Percentiles rank a stretch among this genome's conserved stretches.
Evolutionary conservation across 2,329 filamentous ascomycete species (phyloP).

Genomic region (Pseudogymnoascus sp.): DNA sequence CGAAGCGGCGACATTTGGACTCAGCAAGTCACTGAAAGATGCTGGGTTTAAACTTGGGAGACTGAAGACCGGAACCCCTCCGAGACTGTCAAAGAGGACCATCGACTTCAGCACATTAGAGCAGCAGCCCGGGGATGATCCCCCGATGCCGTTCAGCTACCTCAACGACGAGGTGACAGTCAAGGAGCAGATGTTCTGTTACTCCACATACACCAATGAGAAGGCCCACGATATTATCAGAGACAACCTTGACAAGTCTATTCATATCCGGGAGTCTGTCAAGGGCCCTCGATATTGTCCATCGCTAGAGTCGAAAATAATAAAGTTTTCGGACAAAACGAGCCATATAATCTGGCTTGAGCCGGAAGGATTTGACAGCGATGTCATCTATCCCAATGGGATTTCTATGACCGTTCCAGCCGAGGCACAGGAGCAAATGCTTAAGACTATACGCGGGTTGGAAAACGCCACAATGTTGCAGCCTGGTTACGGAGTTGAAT

Average conservation of each 20-base stretch:
- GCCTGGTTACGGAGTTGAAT: conserved; percentile 94
- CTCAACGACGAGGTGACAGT: conserved; percentile 74
- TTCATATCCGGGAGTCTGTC: conserved; percentile 93
- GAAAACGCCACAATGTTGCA: conserved; percentile 90
- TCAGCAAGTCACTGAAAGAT: conserved; percentile 83
- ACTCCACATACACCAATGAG: conserved; percentile 80
- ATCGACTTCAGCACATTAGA: conserved; percentile 73
- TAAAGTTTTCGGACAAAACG: conserved; percentile 75
- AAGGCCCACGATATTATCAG: conserved; percentile 77
- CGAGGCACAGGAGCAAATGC: conserved; percentile 74
- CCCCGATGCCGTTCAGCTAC: conserved; percentile 86
- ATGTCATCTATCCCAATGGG: conserved; percentile 92
- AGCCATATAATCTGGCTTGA: conserved; percentile 93
- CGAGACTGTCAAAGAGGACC: conserved; percentile 71
- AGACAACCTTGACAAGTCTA: conserved; percentile 86
- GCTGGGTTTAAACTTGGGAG: conserved; percentile 86
- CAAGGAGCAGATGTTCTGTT: conserved; percentile 75
- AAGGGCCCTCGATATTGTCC: conserved; percentile 94
- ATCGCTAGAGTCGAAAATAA: conserved; percentile 88
- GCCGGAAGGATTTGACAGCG: conserved; percentile 85
- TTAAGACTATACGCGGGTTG: conserved; percentile 82
- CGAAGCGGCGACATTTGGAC: conserved; percentile 83
- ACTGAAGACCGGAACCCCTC: conserved; percentile 92
- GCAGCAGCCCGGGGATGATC: conserved; percentile 72
- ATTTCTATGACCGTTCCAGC: conserved; percentile 94